These are phyloP conservation scores for Fusarium longipes DNA, from an alignment of 2,329 filamentous ascomycete species.

Conservation along the genomic window DNA sequence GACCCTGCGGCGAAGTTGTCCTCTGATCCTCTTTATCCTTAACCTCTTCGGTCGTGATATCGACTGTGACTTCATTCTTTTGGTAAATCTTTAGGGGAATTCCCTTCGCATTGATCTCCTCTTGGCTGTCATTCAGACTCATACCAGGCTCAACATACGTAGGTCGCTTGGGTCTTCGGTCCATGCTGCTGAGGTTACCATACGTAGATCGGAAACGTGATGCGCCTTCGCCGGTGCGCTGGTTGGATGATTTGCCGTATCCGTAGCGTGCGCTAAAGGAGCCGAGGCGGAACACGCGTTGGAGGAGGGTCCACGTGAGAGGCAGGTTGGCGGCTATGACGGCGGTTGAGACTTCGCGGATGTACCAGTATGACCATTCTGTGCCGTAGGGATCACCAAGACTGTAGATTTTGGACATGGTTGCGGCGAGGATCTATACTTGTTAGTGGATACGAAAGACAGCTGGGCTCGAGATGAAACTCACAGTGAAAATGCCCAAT, in stretches of 20 bases:
- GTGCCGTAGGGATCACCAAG: constrained; percentile 53
- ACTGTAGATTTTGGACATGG: constrained; percentile 56
- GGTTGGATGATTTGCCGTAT: constrained; percentile 43
- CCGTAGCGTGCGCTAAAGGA: constrained; percentile 42
- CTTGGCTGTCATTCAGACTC: constrained; percentile 51
- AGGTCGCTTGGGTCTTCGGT: constrained; percentile 3
- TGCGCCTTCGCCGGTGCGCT: constrained; percentile 39
- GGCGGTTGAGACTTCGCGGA: constrained; percentile 59
- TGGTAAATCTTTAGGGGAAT: constrained; percentile 54
- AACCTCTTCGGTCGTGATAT: constrained; percentile 40
- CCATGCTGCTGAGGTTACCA: constrained; percentile 43
- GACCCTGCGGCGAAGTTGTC: neutral
- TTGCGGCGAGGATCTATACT: constrained; percentile 38
- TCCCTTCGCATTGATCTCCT: constrained; percentile 51
- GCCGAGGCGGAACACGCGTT: constrained; percentile 50
- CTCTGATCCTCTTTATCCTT: neutral
- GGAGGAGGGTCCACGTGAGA: constrained; percentile 57
- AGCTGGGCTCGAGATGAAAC: accelerated
- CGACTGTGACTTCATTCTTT: constrained; percentile 49
- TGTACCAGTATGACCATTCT: constrained; percentile 59
- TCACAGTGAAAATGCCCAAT: constrained; percentile 58
- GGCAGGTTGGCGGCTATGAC: constrained; percentile 58
- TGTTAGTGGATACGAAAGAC: accelerated
- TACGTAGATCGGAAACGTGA: constrained; percentile 40
- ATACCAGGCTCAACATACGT: constrained; percentile 35